phyloP scores from a whole-genome alignment of 202 grass and related monocot genomes.

The Zizania palustris region DNA sequence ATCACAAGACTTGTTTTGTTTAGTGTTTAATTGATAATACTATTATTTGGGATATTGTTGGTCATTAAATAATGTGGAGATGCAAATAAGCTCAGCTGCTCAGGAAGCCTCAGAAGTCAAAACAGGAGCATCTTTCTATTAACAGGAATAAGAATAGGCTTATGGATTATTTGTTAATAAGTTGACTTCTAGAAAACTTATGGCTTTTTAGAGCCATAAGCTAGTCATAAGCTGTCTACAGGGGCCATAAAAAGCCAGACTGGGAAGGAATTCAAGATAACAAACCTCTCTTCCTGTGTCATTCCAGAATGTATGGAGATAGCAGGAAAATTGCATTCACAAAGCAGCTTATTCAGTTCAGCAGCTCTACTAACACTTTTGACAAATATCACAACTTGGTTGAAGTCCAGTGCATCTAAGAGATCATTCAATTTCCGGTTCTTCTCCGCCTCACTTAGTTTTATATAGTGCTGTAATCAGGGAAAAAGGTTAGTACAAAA shows the following conservation, averaged over 20 bases:
- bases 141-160: no score
- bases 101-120: no score
- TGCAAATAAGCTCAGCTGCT: no score
- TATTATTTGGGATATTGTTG: no score
- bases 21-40: no score
- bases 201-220: no score
- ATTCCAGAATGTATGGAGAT: slow-evolving; percentile 92
- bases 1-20: no score
- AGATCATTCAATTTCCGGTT: slow-evolving; percentile 94
- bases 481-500: background rate
- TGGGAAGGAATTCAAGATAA: background rate
- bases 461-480: slow-evolving; percentile 71
- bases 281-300: slow-evolving; percentile 75
- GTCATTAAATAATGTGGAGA: no score
- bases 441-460: slow-evolving; percentile 85
- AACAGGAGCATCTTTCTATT: no score
- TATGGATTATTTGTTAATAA: no score
- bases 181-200: no score
- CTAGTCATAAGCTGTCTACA: background rate
- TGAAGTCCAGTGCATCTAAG: slow-evolving; percentile 88
- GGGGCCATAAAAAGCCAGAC: background rate
- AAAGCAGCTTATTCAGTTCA: slow-evolving; percentile 77
- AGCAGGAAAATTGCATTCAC: slow-evolving; percentile 78
- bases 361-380: slow-evolving; percentile 75
- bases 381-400: slow-evolving; percentile 88